A percentile compares a stretch with the other conserved stretches of the same genome.
These are phyloP conservation scores for Daedaleopsis nitida DNA, from an alignment of 768 basidiomycete species.

Conservation along the genomic window DNA sequence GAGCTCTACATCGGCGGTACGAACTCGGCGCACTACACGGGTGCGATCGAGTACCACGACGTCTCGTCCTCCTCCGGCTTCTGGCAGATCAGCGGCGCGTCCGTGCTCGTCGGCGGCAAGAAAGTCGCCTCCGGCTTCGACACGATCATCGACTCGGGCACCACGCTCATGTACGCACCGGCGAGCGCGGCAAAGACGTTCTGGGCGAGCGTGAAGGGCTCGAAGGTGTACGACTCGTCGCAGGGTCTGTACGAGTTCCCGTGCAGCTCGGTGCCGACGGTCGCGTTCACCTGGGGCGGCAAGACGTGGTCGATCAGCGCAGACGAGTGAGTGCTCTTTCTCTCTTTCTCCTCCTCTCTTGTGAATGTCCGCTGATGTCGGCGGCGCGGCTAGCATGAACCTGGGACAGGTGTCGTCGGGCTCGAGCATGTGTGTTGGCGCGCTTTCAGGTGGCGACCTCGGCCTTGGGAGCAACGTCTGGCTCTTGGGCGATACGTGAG, in stretches of 20 bases:
- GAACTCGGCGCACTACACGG: conserved; percentile 48
- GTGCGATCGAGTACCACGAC: conserved; percentile 34
- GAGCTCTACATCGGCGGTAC: conserved; percentile 60
- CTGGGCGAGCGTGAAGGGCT: conserved; percentile 24
- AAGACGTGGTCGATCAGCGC: conserved; percentile 12
- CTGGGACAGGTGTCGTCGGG: conserved; percentile 27
- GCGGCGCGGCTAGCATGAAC: conserved; percentile 26
- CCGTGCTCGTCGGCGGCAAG: not conserved
- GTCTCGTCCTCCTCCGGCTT: conserved; percentile 20
- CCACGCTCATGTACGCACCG: conserved; percentile 31
- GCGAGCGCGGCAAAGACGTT: conserved; percentile 17
- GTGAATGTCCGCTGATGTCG: not conserved
- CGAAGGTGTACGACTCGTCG: conserved; percentile 8
- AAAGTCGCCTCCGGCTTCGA: conserved; percentile 7
- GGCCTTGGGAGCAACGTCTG: conserved; percentile 18
- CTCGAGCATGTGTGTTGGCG: conserved; percentile 23
- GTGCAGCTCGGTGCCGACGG: conserved; percentile 2
- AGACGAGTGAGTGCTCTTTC: conserved; percentile 5
- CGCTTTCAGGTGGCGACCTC: conserved; percentile 21
- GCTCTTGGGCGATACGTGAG: conserved; percentile 21
- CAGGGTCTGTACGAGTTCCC: conserved; percentile 25
- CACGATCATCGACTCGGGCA: conserved; percentile 32
- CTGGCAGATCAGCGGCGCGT: conserved; percentile 30
- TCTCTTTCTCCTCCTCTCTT: not conserved
- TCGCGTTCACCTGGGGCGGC: conserved; percentile 22